These are phyloP conservation scores for Hemerocallis citrina DNA, from an alignment of 106 monocot genomes.

Conservation along the genomic window DNA sequence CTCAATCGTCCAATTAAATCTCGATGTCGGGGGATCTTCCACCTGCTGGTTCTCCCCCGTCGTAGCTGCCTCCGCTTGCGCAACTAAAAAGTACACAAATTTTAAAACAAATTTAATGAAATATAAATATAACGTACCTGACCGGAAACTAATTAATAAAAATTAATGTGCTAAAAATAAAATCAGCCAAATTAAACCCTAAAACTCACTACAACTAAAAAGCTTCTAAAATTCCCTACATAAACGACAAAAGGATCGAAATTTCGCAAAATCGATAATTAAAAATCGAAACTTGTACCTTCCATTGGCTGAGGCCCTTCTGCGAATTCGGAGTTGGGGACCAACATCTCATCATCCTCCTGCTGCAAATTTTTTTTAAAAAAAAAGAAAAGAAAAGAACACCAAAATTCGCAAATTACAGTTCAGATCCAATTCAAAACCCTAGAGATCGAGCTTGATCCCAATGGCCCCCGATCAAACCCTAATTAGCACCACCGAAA, in stretches of 20 bases:
- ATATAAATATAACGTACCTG: too few relatives aligned
- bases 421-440: constrained; percentile 17
- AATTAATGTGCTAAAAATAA: background rate
- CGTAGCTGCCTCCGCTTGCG: constrained; percentile 42
- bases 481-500: background rate
- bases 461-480: constrained; percentile 2
- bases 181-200: background rate
- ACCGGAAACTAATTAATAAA: too few relatives aligned
- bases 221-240: background rate
- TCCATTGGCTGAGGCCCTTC: constrained; percentile 67
- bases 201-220: background rate
- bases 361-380: too few relatives aligned
- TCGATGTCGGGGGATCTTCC: constrained; percentile 74
- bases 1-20: constrained; percentile 89
- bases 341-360: constrained; percentile 71
- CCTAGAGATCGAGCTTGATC: constrained; percentile 1
- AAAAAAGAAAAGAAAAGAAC: too few relatives aligned
- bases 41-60: constrained; percentile 69
- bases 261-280: background rate
- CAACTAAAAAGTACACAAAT: constrained; percentile 13
- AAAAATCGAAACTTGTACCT: constrained; percentile 20
- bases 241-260: background rate
- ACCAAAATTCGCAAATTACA: constrained; percentile 2
- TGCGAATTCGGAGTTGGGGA: constrained; percentile 41
- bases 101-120: background rate